Conservation (phyloP, 2,329 filamentous ascomycete genomes). For the Botrytis squamosa region DNA sequence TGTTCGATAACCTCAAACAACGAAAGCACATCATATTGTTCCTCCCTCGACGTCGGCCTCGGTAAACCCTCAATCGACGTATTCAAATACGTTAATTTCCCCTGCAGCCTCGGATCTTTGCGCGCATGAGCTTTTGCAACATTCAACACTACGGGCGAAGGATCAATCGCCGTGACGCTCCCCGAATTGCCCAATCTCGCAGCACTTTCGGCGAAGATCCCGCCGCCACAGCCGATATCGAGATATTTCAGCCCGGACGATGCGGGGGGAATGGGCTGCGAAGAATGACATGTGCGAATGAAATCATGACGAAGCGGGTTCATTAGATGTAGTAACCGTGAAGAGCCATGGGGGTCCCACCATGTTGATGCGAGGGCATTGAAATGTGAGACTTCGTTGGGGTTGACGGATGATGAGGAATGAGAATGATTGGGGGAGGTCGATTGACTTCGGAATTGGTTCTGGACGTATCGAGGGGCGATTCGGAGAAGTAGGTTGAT, state of each 20-base stretch:
- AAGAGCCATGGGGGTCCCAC: constrained; percentile 96
- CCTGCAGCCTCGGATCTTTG: constrained; percentile 65
- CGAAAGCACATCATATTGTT: constrained; percentile 75
- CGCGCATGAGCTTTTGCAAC: constrained; percentile 75
- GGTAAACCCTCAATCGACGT: constrained; percentile 71
- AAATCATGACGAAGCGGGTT: constrained; percentile 95
- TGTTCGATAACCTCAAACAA: constrained; percentile 97
- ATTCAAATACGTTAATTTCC: constrained; percentile 70
- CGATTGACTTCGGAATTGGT: constrained; percentile 33
- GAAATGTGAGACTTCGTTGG: constrained; percentile 90
- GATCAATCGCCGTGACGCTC: constrained; percentile 74
- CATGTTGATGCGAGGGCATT: constrained; percentile 87
- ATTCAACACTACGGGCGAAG: constrained; percentile 68
- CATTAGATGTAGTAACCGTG: constrained; percentile 92
- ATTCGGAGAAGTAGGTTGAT: constrained; percentile 37
- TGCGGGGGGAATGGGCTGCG: constrained; percentile 47
- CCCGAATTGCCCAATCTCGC: constrained; percentile 64
- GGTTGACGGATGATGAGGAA: constrained; percentile 72
- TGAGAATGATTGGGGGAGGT: constrained; percentile 43
- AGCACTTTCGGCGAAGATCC: constrained; percentile 90
- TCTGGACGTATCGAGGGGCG: constrained; percentile 36
- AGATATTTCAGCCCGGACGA: constrained; percentile 64
- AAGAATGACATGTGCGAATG: constrained; percentile 69
- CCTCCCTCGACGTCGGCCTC: constrained; percentile 40
- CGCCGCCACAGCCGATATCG: constrained; percentile 92